Evolutionary conservation across 2,329 filamentous ascomycete species (phyloP), one percentile per base, ranked within the genome.

Genomic region (Cordyceps militaris): DNA sequence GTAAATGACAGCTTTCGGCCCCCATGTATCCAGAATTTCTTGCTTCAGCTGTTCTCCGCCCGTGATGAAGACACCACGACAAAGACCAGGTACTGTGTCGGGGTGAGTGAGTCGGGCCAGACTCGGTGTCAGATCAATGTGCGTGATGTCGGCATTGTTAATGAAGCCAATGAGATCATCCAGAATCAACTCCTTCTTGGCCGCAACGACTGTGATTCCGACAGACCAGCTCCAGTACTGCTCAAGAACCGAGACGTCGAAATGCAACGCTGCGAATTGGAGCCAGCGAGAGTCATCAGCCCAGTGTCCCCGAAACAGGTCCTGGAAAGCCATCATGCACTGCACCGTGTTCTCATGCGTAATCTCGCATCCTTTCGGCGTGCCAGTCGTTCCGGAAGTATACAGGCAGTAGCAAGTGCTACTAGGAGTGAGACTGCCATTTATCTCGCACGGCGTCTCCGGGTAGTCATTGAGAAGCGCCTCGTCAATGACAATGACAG

Each of bases 161-260:
- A 97, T 93, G 0, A 86, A 84, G 1, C 80, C 81, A 1, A 87
- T 79, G 16, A 97, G 76, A 64, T 97, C 90, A 64, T 94, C 89
- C 34, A 97, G 85, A 1, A 97, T 86, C 1, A 96, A 68, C 67
- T 97, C 91, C 62, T 89, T 82, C 0, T 90, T 88, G 7, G 89
- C 91, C 2, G 89, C 86, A 2, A 93, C 87, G 0, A 97, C 81
- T 4, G 88, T 86, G 26, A 97, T 91, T 1, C 91, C 91, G 1
- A 94, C 88, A 28, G 87, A 91, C 92, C 92, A 97, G 59, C 87
- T 94, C 91, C 91, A 97, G 69, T 93, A 97, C 66, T 96, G 92
- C 67, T 97, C 92, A 0, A 97, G 78, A 0, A 97, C 88, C 1
- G 89, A 94, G 4, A 97, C 92, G 65, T 97, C 93, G 61, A 97